Percentiles rank a stretch among this genome's conserved stretches.
Conservation (phyloP, 2,329 filamentous ascomycete genomes). For the Parascedosporium putredinis region DNA sequence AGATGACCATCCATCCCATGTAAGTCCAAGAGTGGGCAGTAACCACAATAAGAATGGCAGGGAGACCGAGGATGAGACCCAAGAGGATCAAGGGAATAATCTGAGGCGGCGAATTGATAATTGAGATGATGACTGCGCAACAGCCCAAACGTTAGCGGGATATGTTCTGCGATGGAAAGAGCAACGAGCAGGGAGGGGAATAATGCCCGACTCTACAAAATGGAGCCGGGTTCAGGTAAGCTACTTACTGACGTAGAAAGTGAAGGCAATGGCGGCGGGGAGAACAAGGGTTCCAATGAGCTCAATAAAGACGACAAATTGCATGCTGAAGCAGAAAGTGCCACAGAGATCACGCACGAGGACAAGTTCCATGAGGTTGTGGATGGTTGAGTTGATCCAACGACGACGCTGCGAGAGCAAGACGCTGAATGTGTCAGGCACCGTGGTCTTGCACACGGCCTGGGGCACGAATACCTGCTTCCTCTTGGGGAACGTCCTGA, state of each 20-base stretch:
- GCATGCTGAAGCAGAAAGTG: constrained; percentile 99
- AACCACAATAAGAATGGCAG: constrained; percentile 80
- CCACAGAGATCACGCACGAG: constrained; percentile 93
- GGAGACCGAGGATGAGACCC: constrained; percentile 83
- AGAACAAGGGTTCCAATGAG: constrained; percentile 88
- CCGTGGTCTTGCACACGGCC: constrained; percentile 96
- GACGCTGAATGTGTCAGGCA: constrained; percentile 86
- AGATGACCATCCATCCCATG: constrained; percentile 94
- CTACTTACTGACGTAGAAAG: constrained; percentile 85
- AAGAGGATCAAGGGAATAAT: constrained; percentile 86
- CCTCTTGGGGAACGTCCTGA: constrained; percentile 96
- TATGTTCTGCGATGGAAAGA: no score
- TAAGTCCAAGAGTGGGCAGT: constrained; percentile 92
- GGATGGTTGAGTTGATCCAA: constrained; percentile 99
- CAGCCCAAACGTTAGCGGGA: no score
- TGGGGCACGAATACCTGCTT: constrained; percentile 99
- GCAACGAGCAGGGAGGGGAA: no score
- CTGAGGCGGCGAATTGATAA: constrained; percentile 65
- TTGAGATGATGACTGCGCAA: constrained; percentile 81
- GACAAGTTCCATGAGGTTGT: constrained; percentile 96
- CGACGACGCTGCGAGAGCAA: constrained; percentile 87
- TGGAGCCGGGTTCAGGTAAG: no score
- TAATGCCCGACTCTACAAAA: no score
- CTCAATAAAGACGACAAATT: constrained; percentile 95
- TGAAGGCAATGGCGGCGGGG: constrained; percentile 93